phyloP scores from a whole-genome alignment of 768 basidiomycete genomes.

The Auricularia sp. region DNA sequence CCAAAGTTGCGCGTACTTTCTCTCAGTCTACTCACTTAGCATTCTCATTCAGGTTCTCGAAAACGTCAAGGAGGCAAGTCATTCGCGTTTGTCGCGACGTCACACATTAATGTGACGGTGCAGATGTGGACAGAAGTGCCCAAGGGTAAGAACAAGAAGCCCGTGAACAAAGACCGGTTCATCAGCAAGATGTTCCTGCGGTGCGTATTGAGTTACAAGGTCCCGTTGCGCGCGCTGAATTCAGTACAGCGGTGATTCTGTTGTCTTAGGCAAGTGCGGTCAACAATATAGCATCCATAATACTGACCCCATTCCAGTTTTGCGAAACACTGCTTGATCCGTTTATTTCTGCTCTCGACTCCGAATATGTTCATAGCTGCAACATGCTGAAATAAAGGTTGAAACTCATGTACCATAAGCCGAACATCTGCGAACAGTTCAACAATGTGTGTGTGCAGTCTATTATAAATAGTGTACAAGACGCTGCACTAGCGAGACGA shows the following conservation, averaged over 20 bases:
- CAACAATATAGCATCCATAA: too few relatives aligned
- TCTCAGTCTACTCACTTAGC: background rate
- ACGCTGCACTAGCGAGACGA: background rate
- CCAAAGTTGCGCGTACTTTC: background rate
- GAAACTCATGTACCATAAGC: background rate
- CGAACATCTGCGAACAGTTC: background rate
- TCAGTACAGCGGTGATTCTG: conserved; percentile 77
- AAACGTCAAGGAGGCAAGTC: conserved; percentile 88
- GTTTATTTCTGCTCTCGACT: background rate
- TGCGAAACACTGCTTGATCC: background rate
- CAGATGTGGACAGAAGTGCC: conserved; percentile 99
- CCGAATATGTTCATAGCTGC: background rate
- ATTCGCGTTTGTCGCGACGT: background rate
- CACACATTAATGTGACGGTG: conserved; percentile 3
- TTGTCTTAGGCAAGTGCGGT: conserved; percentile 65
- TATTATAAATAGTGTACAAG: background rate
- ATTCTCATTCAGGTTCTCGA: conserved; percentile 62
- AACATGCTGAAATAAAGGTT: background rate
- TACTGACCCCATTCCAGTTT: too few relatives aligned
- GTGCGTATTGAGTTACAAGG: conserved; percentile 30
- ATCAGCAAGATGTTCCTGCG: conserved; percentile 99
- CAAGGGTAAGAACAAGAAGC: conserved; percentile 97
- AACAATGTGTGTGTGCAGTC: background rate
- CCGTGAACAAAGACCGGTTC: conserved; percentile 97
- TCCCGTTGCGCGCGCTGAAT: background rate